These are phyloP conservation scores for Acer yangbiense DNA, from an alignment of 345 rosid genomes.

Conservation along the genomic window DNA sequence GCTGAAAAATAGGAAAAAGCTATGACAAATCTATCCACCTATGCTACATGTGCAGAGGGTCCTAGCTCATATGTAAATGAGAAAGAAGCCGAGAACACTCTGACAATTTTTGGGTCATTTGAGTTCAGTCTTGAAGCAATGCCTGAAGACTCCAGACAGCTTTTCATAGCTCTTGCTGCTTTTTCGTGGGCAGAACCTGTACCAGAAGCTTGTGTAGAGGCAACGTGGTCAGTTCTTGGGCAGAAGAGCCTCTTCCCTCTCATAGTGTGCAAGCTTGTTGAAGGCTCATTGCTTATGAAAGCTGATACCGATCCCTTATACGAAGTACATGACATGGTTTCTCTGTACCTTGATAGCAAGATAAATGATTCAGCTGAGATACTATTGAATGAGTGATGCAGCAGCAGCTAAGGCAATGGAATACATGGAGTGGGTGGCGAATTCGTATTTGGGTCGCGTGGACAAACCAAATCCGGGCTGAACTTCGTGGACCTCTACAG, in stretches of 20 bases:
- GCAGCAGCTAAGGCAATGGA: too few relatives aligned
- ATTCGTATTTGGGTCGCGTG: too few relatives aligned
- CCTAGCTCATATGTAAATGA: slow-evolving; percentile 36
- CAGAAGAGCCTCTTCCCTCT: slow-evolving; percentile 37
- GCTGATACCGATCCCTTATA: slow-evolving; percentile 31
- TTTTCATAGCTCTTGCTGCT: slow-evolving; percentile 33
- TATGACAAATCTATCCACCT: slow-evolving; percentile 29
- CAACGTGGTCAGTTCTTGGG: slow-evolving; percentile 34
- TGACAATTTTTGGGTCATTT: slow-evolving; percentile 37
- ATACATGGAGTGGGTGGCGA: too few relatives aligned
- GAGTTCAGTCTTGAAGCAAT: slow-evolving; percentile 45
- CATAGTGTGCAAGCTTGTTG: slow-evolving; percentile 36
- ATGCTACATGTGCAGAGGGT: slow-evolving; percentile 35
- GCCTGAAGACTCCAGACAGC: slow-evolving; percentile 32
- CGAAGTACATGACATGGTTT: slow-evolving; percentile 40
- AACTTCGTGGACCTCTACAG: too few relatives aligned
- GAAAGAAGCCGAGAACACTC: slow-evolving; percentile 37
- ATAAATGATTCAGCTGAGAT: slow-evolving; percentile 26
- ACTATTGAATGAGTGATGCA: slow-evolving; percentile 22
- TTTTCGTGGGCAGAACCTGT: slow-evolving; percentile 37
- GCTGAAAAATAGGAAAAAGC: slow-evolving; percentile 39
- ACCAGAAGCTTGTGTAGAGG: slow-evolving; percentile 41
- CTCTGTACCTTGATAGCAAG: slow-evolving; percentile 39
- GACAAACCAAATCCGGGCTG: too few relatives aligned
- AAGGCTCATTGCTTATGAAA: slow-evolving; percentile 40